Evolutionary conservation across 371 early-diverging fungal species (phyloP), one percentile per base, ranked within the genome.

Genomic region (Saksenaea oblongispora): DNA sequence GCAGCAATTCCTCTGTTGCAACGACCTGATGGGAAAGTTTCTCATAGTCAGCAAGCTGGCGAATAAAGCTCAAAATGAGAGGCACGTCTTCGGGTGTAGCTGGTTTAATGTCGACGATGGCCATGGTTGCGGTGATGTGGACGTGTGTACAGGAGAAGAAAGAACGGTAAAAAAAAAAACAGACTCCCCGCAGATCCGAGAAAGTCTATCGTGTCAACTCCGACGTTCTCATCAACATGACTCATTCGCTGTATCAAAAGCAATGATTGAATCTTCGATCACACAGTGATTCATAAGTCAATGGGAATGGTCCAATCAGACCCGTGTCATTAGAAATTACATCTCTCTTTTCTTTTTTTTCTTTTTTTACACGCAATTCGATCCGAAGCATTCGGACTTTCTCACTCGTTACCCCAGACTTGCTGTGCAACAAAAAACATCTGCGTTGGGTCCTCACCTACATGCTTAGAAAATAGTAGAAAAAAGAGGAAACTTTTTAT

Each of bases 41-140:
- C 71, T 95, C 95, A 69, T 90, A 95, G 53, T 77, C 70, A 1
- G 95, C 93, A 54, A 95, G 87, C 11, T 82, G 75, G 41, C 84
- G 79, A 67, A 93, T 92, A 64, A 93, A 90, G 44, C 69, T 39
- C 44, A 89, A 75, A 64, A 94, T 89, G 17, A 82, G 67, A 24
- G 86, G 83, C 11, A 87, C 83, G 65, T 94, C 92, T 3, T 76
- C 67, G 31, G 76, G 68, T 1, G 82, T 83, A 5, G 91, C 91
- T 0, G 87, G 76, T 34, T 81, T 79, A 62, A 90, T 80, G 44
- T 71, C 65, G 37, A 80, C 44, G 15, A 41, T 15, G 14, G 34
- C 58, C 54, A 59, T 65, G 47, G 53, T 47, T 14, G n/a, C 11
- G 10, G n/a, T 11, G 2, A 39, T 14, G 1, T 5, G 36, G 13